Evolutionary conservation across 2,329 filamentous ascomycete genomes (phyloP).

Genomic region (Nannizziopsis barbatae): DNA sequence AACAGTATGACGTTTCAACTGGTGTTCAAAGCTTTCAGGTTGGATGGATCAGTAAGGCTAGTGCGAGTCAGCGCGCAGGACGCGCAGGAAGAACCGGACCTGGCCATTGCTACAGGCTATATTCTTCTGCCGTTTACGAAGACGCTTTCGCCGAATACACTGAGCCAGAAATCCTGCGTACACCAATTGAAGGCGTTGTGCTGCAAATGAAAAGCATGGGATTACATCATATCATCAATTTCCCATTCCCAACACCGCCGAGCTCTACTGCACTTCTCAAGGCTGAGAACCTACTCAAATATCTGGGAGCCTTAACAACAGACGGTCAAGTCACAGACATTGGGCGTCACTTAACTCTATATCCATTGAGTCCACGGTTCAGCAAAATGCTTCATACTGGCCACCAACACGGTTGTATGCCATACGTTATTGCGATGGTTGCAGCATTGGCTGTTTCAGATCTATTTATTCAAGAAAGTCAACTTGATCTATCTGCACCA

Average conservation of each 20-base stretch:
- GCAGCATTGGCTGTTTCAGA: conserved; percentile 81
- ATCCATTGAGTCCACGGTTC: conserved; percentile 82
- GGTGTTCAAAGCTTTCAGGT: conserved; percentile 94
- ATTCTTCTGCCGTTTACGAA: conserved; percentile 85
- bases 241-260: conserved; percentile 89
- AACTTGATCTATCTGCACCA: conserved; percentile 52
- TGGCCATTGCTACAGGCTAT: conserved; percentile 89
- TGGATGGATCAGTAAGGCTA: conserved; percentile 95
- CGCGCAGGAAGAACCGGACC: conserved; percentile 91
- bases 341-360: conserved; percentile 72
- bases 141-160: conserved; percentile 77
- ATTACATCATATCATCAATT: conserved; percentile 78
- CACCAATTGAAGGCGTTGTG: conserved; percentile 85
- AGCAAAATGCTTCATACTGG: conserved; percentile 86
- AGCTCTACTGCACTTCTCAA: conserved; percentile 63
- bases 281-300: conserved; percentile 75
- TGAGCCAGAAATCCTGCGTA: conserved; percentile 77
- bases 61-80: conserved; percentile 79
- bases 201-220: conserved; percentile 93
- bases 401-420: conserved; percentile 67
- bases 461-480: conserved; percentile 71
- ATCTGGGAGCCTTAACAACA: conserved; percentile 66
- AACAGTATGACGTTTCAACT: conserved; percentile 73
- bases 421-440: conserved; percentile 78
- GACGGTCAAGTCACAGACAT: conserved; percentile 65